Base-by-base conservation (phyloP, 208 protist species). In the Leishmania lainsoni region DNA sequence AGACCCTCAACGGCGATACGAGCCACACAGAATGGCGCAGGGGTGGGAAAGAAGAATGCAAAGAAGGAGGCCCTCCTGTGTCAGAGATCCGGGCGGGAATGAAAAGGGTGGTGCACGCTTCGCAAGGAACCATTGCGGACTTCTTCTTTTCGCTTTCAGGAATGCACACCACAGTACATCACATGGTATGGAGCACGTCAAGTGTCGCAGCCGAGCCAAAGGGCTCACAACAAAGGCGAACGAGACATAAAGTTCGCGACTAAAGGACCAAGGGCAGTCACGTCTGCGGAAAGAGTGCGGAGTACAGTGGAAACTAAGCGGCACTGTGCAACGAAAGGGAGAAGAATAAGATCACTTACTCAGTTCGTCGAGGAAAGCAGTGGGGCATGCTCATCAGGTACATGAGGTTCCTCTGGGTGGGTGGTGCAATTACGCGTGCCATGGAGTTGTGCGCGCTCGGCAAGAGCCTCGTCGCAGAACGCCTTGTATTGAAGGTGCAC, bases 401-500 rank as follows among this genome's bases (percentile, higher is more conserved):
- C 54, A 66, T 69, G 35, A 29, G n/a, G n/a, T n/a, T 65, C 76
- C 29, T 68, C 32, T 26, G 51, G 10, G 20, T 29, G 45, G 2
- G 68, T n/a, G 42, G 35, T 59, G 22, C 75, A 65, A 5, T 66
- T 45, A 29, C 54, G 74, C 16, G 68, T 56, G 32, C 59, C 56
- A 3, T 3, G 56, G 26, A 66, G 75, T n/a, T 68, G 75, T 20
- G 75, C 56, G 14, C 83, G 83, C 59, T 81, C 80, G 2, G 79
- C 80, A 29, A 93, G 76, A 0, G 76, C 71, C 0, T 81, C 49
- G 10, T 80, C 78, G 81, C 88, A 92, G 42, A 88, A 94, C 9
- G 61, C 16, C 14, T 79, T 79, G 69, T 96, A 96, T 29, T 86
- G 83, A 45, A 79, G 35, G 66, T 96, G 88, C 0, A 96, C 87